Evolutionary conservation across 208 protist species (phyloP).

Genomic region (Sergeia podlipaevii): DNA sequence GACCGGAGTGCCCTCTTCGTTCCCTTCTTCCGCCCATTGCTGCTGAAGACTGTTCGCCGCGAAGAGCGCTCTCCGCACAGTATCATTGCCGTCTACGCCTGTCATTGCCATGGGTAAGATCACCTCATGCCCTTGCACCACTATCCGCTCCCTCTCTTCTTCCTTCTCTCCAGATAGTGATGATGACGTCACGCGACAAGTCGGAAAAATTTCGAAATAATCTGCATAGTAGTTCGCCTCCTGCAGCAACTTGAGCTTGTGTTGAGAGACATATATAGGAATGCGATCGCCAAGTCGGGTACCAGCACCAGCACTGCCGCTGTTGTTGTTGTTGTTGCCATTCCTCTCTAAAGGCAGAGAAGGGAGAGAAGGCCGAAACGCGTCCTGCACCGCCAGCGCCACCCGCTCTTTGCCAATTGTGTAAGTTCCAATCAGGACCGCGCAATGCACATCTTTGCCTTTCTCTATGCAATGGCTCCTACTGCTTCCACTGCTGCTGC

Average conservation of each 20-base stretch:
- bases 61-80: too few relatives aligned
- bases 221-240: conserved; percentile 20
- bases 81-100: too few relatives aligned
- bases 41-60: too few relatives aligned
- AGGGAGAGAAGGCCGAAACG: conserved; percentile 21
- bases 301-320: too few relatives aligned
- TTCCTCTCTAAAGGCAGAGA: too few relatives aligned
- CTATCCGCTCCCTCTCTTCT: too few relatives aligned
- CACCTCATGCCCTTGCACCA: too few relatives aligned
- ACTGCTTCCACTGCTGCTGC: background rate
- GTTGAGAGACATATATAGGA: conserved; percentile 23
- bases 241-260: conserved; percentile 20
- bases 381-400: conserved; percentile 69
- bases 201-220: conserved; percentile 16
- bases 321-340: too few relatives aligned
- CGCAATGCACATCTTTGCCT: conserved; percentile 24
- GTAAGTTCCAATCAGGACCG: conserved; percentile 89
- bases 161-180: background rate
- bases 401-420: conserved; percentile 90
- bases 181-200: background rate
- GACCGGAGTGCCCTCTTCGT: too few relatives aligned
- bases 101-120: too few relatives aligned
- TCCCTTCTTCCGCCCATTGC: too few relatives aligned
- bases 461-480: background rate
- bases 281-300: background rate